These are phyloP conservation scores for Talaromyces piceae DNA, from an alignment of 2,329 filamentous ascomycete species.

Conservation along the genomic window DNA sequence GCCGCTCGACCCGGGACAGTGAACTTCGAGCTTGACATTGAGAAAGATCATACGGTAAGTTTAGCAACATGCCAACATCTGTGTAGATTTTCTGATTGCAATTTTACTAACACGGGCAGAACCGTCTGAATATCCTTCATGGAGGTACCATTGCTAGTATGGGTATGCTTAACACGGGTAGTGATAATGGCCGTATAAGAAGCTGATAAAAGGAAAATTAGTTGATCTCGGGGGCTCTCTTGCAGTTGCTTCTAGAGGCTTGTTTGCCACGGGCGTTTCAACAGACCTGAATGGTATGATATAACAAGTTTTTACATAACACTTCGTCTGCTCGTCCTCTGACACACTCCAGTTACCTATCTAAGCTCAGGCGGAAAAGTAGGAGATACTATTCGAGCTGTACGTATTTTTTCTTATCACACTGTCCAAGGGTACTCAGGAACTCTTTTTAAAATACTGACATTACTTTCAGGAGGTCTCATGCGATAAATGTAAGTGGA, in stretches of 20 bases:
- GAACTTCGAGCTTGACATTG: slow-evolving; percentile 57
- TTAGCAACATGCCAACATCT: neutral
- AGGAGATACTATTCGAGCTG: slow-evolving; percentile 51
- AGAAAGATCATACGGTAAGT: slow-evolving; percentile 57
- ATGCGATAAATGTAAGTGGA: slow-evolving; percentile 55
- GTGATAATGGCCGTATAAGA: too few relatives aligned
- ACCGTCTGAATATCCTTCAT: slow-evolving; percentile 59
- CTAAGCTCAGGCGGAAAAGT: slow-evolving; percentile 56
- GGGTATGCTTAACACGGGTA: slow-evolving; percentile 26
- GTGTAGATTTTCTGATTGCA: neutral
- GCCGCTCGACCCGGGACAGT: slow-evolving; percentile 54
- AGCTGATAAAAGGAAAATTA: slow-evolving; percentile 16
- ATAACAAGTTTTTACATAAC: neutral
- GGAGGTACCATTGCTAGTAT: slow-evolving; percentile 60
- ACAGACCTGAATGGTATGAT: slow-evolving; percentile 54
- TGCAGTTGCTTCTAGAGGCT: slow-evolving; percentile 57
- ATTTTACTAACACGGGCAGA: slow-evolving; percentile 35
- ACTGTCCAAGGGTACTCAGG: neutral
- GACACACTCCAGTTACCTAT: slow-evolving; percentile 48
- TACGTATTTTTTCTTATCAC: slow-evolving; percentile 21
- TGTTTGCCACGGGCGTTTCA: slow-evolving; percentile 60
- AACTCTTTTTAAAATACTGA: slow-evolving; percentile 14
- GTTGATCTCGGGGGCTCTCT: slow-evolving; percentile 61
- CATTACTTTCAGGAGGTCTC: slow-evolving; percentile 43
- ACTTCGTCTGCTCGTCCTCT: neutral